phyloP scores from a whole-genome alignment of 352 stramenopile species.

The Phytophthora pseudosyringae region DNA sequence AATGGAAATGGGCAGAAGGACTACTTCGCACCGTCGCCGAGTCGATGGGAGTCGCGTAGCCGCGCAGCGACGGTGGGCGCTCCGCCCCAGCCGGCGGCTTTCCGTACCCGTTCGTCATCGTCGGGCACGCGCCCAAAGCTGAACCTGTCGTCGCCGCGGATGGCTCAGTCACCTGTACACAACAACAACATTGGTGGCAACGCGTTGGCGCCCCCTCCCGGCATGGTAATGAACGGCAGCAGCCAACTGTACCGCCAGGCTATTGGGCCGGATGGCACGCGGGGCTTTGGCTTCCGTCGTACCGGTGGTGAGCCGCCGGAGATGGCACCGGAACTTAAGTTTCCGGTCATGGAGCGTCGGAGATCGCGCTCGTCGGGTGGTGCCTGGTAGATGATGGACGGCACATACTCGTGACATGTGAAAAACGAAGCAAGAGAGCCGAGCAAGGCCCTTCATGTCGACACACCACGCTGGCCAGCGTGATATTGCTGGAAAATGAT shows the following conservation, averaged over 20 bases:
- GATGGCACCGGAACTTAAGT: constrained; percentile 65
- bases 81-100: constrained; percentile 45
- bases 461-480: constrained; percentile 29
- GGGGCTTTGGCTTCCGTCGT: constrained; percentile 80
- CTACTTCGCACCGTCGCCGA: constrained; percentile 59
- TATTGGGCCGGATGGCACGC: constrained; percentile 79
- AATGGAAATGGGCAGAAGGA: constrained; percentile 60
- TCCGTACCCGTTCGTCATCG: constrained; percentile 64
- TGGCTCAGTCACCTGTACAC: constrained; percentile 58
- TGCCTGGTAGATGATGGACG: constrained; percentile 41
- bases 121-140: constrained; percentile 66
- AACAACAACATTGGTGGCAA: constrained; percentile 35
- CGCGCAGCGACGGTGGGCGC: constrained; percentile 60
- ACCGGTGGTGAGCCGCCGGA: constrained; percentile 56
- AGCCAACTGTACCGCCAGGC: constrained; percentile 77
- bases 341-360: constrained; percentile 69
- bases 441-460: constrained; percentile 24
- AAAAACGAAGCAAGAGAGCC: constrained; percentile 23
- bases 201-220: constrained; percentile 38
- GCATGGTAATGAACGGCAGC: constrained; percentile 55
- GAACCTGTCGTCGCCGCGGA: constrained; percentile 64
- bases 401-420: constrained; percentile 27
- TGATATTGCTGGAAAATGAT: constrained; percentile 35
- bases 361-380: constrained; percentile 77
- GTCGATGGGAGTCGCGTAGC: constrained; percentile 64